A percentile compares a stretch with the other conserved stretches of the same genome.
Evolutionary conservation across 108 stramenopile genomes (phyloP).

Genomic region (Craspedostauros australis): DNA sequence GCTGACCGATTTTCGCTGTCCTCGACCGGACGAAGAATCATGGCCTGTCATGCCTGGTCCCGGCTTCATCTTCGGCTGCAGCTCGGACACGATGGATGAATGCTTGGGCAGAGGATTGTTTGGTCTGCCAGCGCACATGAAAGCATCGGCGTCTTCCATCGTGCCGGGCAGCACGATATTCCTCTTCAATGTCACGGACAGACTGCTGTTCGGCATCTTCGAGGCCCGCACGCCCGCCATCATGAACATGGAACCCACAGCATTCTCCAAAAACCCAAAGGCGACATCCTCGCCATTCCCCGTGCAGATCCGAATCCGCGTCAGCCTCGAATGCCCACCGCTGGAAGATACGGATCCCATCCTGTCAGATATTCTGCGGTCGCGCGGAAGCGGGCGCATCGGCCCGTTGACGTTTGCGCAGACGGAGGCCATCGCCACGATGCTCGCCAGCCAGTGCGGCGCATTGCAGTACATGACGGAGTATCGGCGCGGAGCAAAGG

Average conservation of each 20-base stretch:
- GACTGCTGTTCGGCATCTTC: constrained; percentile 84
- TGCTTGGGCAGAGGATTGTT: constrained; percentile 82
- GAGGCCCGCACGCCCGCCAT: constrained; percentile 76
- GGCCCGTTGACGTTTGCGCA: constrained; percentile 76
- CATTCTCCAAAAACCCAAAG: constrained; percentile 83
- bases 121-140: constrained; percentile 85
- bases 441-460: constrained; percentile 79
- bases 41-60: constrained; percentile 83
- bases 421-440: constrained; percentile 65
- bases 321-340: constrained; percentile 82
- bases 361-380: constrained; percentile 73
- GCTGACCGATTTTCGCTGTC: constrained; percentile 72
- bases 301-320: constrained; percentile 74
- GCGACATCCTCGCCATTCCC: constrained; percentile 81
- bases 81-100: constrained; percentile 83
- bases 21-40: constrained; percentile 50
- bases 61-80: constrained; percentile 87
- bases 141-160: constrained; percentile 66
- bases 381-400: constrained; percentile 69
- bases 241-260: constrained; percentile 79
- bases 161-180: constrained; percentile 77
- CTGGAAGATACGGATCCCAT: constrained; percentile 78
- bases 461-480: constrained; percentile 82
- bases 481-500: constrained; percentile 49
- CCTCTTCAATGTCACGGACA: constrained; percentile 81